phyloP scores from a whole-genome alignment of 1,139 yeast genomes.

The Yamadazyma epiphylla region DNA sequence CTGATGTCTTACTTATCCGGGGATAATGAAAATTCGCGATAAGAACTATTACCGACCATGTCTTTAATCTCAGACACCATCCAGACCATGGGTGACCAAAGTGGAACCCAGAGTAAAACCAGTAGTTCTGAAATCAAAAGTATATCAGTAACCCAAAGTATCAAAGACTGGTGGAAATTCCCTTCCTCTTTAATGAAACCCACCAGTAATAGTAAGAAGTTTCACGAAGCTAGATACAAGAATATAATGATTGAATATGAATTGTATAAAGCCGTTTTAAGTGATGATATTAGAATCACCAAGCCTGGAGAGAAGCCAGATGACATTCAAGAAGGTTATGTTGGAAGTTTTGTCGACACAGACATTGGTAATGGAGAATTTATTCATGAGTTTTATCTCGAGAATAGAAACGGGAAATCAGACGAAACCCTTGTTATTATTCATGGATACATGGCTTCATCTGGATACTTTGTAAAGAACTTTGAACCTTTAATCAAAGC shows the following conservation, averaged over 20 bases:
- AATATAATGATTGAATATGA: conserved; percentile 33
- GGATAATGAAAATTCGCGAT: too few species aligned
- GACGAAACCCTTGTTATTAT: conserved; percentile 27
- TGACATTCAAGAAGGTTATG: conserved; percentile 6
- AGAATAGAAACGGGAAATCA: conserved; percentile 17
- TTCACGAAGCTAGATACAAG: conserved; percentile 19
- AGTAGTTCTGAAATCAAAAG: conserved; percentile 1
- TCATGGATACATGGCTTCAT: conserved; percentile 49
- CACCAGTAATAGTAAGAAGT: conserved; percentile 9
- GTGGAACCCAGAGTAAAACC: not conserved
- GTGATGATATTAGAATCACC: conserved; percentile 25
- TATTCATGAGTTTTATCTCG: conserved; percentile 38
- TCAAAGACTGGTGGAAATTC: conserved; percentile 40
- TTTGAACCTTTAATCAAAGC: conserved; percentile 30
- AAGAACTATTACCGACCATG: conserved; percentile 6
- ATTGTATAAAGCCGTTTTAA: conserved; percentile 30
- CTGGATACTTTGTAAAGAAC: conserved; percentile 41
- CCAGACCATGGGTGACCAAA: conserved; percentile 13
- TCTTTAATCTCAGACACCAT: conserved; percentile 15
- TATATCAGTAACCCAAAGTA: conserved; percentile 23
- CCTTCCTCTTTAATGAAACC: conserved; percentile 24
- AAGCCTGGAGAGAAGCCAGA: conserved; percentile 13
- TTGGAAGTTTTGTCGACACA: conserved; percentile 29
- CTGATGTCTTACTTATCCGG: too few species aligned
- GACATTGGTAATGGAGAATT: conserved; percentile 24